phyloP scores from a whole-genome alignment of 2,329 filamentous ascomycete species.

The Botrytis tulipae region DNA sequence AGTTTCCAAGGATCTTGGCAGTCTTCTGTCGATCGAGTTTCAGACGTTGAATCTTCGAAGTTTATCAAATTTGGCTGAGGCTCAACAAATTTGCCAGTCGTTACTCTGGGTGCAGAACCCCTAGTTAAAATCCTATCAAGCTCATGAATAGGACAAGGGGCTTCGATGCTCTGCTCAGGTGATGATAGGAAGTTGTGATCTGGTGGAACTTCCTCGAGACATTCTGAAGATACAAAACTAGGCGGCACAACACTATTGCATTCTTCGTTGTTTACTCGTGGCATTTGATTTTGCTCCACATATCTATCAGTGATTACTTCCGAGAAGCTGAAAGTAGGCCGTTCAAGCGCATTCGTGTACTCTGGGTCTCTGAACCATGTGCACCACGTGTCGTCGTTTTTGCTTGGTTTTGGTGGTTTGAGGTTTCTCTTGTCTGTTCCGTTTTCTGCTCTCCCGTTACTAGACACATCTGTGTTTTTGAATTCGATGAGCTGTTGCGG shows the following conservation, averaged over 20 bases:
- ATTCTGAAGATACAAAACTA: not conserved
- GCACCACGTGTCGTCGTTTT: not conserved
- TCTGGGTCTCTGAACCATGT: not conserved
- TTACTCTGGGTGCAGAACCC: not conserved
- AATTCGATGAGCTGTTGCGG: rapidly evolving
- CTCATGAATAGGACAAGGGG: not conserved
- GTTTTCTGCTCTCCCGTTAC: not conserved
- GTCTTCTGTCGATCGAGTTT: no score
- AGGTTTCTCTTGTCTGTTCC: not conserved
- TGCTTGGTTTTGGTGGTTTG: not conserved
- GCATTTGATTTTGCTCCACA: not conserved
- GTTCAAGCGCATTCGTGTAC: not conserved
- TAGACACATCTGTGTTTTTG: not conserved
- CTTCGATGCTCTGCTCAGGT: not conserved
- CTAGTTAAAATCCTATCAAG: not conserved
- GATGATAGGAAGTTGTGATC: not conserved
- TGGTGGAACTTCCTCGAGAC: not conserved
- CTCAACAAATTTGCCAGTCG: not conserved
- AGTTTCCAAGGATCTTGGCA: not conserved
- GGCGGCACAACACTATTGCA: not conserved
- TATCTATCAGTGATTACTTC: not conserved
- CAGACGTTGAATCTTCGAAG: not conserved
- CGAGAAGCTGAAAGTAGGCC: not conserved
- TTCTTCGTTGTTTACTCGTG: not conserved
- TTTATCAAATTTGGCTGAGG: not conserved